Percentiles rank a stretch among this genome's conserved stretches.
These are phyloP conservation scores for Coniferiporia weirii DNA, from an alignment of 1,284 basidiomycete species.

Conservation along the genomic window DNA sequence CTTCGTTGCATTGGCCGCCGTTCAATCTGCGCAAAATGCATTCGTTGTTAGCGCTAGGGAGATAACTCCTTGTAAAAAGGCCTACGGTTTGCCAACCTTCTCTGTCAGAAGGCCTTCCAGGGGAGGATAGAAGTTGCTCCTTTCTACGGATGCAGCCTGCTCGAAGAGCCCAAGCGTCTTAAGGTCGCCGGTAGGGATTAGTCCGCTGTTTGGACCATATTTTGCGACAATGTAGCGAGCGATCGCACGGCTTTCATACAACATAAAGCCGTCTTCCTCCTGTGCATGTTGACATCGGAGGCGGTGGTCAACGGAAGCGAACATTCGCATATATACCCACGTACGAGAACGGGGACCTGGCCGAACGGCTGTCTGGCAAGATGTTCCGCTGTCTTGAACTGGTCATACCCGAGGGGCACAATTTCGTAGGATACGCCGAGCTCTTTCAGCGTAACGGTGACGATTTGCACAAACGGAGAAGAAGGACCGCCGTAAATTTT, in stretches of 20 bases:
- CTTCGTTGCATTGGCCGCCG: constrained; percentile 25
- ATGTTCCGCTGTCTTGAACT: constrained; percentile 44
- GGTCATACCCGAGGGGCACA: constrained; percentile 20
- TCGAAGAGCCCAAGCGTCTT: constrained; percentile 29
- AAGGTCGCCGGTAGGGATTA: constrained; percentile 21
- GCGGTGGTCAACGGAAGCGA: not conserved
- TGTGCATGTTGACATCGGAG: constrained; percentile 18
- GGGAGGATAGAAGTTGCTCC: constrained; percentile 41
- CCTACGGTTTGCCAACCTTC: constrained; percentile 42
- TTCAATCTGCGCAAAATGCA: not conserved
- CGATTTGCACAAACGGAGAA: constrained; percentile 18
- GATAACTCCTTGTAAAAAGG: too few species aligned
- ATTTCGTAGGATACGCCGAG: constrained; percentile 21
- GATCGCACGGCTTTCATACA: constrained; percentile 33
- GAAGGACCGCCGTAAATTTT: constrained; percentile 20
- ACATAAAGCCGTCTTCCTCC: constrained; percentile 18
- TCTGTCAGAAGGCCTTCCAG: constrained; percentile 37
- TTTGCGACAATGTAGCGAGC: constrained; percentile 27
- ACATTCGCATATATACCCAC: constrained; percentile 17
- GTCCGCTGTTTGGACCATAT: constrained; percentile 20
- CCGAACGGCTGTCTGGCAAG: constrained; percentile 52
- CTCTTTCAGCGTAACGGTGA: constrained; percentile 17
- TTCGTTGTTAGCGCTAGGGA: too few species aligned
- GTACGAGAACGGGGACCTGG: constrained; percentile 58
- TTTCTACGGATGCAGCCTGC: constrained; percentile 30